Evolutionary conservation across 768 basidiomycete genomes (phyloP), one percentile per base, ranked within the genome.

Genomic region (Amanita molliuscula): DNA sequence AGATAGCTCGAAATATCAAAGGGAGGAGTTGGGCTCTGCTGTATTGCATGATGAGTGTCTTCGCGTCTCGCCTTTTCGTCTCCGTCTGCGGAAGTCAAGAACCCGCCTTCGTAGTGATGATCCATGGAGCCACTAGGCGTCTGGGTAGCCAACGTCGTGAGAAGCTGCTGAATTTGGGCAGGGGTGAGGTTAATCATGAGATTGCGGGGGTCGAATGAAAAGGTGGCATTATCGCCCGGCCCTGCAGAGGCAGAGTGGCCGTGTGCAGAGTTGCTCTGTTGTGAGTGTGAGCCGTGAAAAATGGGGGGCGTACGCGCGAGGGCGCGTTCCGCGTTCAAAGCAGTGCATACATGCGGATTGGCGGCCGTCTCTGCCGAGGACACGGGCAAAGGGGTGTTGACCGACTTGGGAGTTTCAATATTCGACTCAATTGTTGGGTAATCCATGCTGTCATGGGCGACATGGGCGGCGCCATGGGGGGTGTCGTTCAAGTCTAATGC

Each of bases 131-230:
- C 42, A 42, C 18, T 26, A 37, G 51, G 23, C 48, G 63, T 56
- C 18, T 71, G 68, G 9, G 66, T 51, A 7, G 63, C 61, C 21
- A 81, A 66, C 0, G 74, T 69, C 0, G 69, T 65, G 15, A 82
- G 64, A 6, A 85, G 64, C 47, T 77, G 74, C 53, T 83, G 81
- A 46, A 84, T 70, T 56, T 83, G 79, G 1, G 61, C 57, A 0
- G 80, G 79, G 0, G 76, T 69, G 21, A 84, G 66, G 50, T 76
- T 75, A 41, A 76, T 70, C 31, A 82, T 65, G 6, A 79, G 76
- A 35, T 81, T 66, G 15, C 73, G 68, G 6, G 65, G 62, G 51
- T 77, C 70, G 37, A 72, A 72, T 50, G 69, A 70, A 29, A 59
- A 34, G 37, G 56, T 54, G 16, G 58, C 41, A 47, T 59, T 52